Base-by-base conservation (phyloP, 495 filamentous ascomycete genomes). In the Trichocladium uniseriatum region DNA sequence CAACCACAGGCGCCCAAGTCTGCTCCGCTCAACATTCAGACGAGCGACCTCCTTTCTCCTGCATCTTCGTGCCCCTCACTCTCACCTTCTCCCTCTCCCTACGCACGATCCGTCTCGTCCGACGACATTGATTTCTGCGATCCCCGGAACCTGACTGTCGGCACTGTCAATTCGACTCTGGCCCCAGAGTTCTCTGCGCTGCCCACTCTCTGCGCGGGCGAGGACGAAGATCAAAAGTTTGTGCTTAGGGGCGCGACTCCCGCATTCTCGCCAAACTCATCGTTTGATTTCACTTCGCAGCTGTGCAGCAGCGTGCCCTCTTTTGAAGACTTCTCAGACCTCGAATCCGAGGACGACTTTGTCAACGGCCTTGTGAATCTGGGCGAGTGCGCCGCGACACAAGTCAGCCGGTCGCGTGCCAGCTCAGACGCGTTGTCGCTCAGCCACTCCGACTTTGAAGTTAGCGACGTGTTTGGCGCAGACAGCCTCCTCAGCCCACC, bases 271-370 rank as follows among this genome's bases (percentile, higher is more conserved):
- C 71, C 76, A 39, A 70, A 74, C 39, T 65, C 75, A 35, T 60
- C 71, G 20, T 74, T 80, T 44, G 73, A 75, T 28, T 78, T 81
- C 56, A 73, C 69, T 21, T 66, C 69, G 19, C 69, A 76, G 19
- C 64, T 75, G 27, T 69, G 79, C 54, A 75, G 75, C 70, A 78
- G 76, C n/a, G 74, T 91, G 22, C 83, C 84, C 2, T 72, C 71
- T 31, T 91, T 96, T 51, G 86, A 94, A 58, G 84, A 87, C 51
- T 78, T 94, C 49, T 91, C 88, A 18, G 91, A 95, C 56, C 78
- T 95, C 43, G 92, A 95, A 66, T 91, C 86, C 0, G 91, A 95
- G 31, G 89, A 92, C 73, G 89, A 94, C 56, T 84, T 94, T 57
- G 79, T 83, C 48, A 83, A 79, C 65, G 79, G 80, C 39, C 74